Conservation (phyloP, 371 early-diverging fungal genomes). For the Apophysomyces variabilis region DNA sequence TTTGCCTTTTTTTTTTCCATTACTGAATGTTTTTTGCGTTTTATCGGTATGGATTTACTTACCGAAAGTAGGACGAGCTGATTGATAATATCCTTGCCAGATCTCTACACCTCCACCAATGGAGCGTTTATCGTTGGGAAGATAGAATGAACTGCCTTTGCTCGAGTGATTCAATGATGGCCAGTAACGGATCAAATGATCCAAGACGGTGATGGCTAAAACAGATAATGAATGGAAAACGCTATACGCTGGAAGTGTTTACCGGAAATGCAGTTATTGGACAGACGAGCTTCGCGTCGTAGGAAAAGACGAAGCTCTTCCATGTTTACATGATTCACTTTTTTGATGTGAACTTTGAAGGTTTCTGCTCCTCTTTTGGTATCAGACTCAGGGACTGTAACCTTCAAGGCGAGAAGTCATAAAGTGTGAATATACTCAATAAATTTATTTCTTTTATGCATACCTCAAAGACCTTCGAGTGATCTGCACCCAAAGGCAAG, state of each 20-base stretch:
- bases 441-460: constrained; percentile 9
- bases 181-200: constrained; percentile 78
- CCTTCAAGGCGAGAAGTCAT: constrained; percentile 25
- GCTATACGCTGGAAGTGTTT: not conserved
- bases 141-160: constrained; percentile 88
- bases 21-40: too few species aligned
- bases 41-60: constrained; percentile 22
- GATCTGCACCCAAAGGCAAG: constrained; percentile 45
- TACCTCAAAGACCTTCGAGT: constrained; percentile 52
- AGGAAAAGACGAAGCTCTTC: constrained; percentile 59
- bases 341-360: constrained; percentile 64
- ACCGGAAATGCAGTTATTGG: constrained; percentile 54
- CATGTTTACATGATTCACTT: constrained; percentile 63
- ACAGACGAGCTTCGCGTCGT: constrained; percentile 42
- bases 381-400: constrained; percentile 35
- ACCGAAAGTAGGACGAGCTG: constrained; percentile 75
- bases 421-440: not conserved
- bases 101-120: constrained; percentile 83
- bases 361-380: constrained; percentile 32
- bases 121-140: constrained; percentile 59
- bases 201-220: constrained; percentile 78
- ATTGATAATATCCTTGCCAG: constrained; percentile 92
- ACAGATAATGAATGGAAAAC: constrained; percentile 6
- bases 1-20: constrained; percentile 28
- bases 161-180: constrained; percentile 72